Base-by-base conservation (phyloP, 106 monocot species). In the Dactylorhiza incarnata region DNA sequence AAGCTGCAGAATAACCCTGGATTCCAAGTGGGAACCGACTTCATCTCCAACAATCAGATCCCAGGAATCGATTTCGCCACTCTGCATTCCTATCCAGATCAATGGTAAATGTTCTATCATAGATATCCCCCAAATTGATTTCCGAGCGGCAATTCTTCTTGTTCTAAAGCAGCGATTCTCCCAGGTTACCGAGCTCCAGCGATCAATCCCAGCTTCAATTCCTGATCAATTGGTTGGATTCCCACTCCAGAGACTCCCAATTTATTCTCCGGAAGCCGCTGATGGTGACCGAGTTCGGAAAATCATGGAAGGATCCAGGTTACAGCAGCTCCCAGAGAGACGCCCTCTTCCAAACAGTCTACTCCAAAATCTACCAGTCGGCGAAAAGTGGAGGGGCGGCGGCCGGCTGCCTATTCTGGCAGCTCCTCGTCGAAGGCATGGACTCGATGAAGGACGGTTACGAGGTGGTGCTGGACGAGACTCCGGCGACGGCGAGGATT, bases 371-470 rank as follows among this genome's bases (percentile, higher is more conserved):
- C 49, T 93, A 90, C 72, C 74, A 47, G 77, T 96, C 93, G 8
- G 93, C 90, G 14, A 84, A 85, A 61, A 81, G 44, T 9, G 88
- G 88, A 7, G 95, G 95, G 2, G 78, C 90, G 1, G 71, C 90
- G 2, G 90, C 85, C 5, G 95, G 95, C 6, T 85, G 88, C 11
- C 78, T 96, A 2, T 96, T 96, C 81, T 96, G 95, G 95, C 95
- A 92, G 75, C 88, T 96, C 25, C 71, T 96, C 15, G 74, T 78
- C 14, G 61, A 77, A 29, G 92, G 93, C 17, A 93, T 96, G 90
- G 90, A 96, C 55, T 80, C 78, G 2, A 90, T 75, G 59, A 73
- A 74, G 43, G 95, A 96, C 55, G 95, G 95, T 6, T 96, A 96
- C 68, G 92, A 93, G 51, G 79, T 96, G 43, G 69, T 93, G 22